Base-by-base conservation (phyloP, 2,329 filamentous ascomycete genomes). In the Neofusicoccum sp. region DNA sequence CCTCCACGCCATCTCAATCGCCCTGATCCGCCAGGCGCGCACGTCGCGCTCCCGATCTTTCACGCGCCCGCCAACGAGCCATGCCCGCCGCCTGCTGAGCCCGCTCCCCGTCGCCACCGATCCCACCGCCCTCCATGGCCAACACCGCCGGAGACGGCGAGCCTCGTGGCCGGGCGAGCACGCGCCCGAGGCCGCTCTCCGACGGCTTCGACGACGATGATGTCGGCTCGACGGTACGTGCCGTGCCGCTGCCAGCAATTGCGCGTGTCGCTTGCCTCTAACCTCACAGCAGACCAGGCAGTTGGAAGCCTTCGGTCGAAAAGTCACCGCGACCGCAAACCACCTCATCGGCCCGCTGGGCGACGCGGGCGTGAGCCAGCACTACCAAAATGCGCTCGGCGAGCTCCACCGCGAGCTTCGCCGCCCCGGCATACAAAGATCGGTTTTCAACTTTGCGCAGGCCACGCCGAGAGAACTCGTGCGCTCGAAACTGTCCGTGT, bases 401-500 rank as follows among this genome's bases (percentile, higher is more conserved):
- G 90, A 95, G 74, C 87, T 99, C 57, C 91, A 96, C 71, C 91
- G 91, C 70, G 91, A 97, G 75, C 84, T 98, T 68, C 86, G 90
- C 67, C 86, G 90, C 58, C 95, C 95, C 4, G 84, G 83, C 61
- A 83, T 96, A 44, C 95, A 98, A 78, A 88, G 91, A 70, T 91
- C 88, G 73, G 88, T 99, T 73, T 96, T 98, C 75, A 89, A 91
- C 63, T 89, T 98, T 77, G 88, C 93, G 57, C 89, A 89, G 76
- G 93, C 93, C 9, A 92, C 90, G 2, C 95, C 95, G n/a, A 91
- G 91, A 66, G 93, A 99, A 71, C 82, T 99, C 57, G 90, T 98
- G 67, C 90, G 95, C 67, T 93, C 91, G 63, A 93, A 89, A 71
- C 87, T 99, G 68, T 97, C 92, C 43, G 89, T 90, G 20, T 82